Percentiles rank a stretch among this genome's conserved stretches.
phyloP scores from a whole-genome alignment of 192 early-diverging fungal species.

The Backusella macrospora region DNA sequence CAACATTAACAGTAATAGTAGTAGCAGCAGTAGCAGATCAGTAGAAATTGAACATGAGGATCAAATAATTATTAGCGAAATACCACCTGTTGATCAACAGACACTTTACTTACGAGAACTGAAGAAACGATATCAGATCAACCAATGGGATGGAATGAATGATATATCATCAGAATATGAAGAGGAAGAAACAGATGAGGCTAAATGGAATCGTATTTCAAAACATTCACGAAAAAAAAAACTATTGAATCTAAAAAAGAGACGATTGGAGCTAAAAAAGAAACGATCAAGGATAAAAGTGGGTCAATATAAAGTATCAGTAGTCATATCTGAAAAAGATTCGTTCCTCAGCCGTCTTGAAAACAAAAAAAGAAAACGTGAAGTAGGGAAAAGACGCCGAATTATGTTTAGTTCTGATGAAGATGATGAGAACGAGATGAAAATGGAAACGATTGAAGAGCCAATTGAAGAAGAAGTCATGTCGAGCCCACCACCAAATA shows the following conservation, averaged over 20 bases:
- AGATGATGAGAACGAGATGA: not conserved
- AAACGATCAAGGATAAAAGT: not conserved
- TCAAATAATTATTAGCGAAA: constrained; percentile 13
- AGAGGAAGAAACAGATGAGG: not conserved
- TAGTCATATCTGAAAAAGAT: not conserved
- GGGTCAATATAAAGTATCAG: not conserved
- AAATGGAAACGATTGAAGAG: not conserved
- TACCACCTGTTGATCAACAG: constrained; percentile 11
- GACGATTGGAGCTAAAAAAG: not conserved
- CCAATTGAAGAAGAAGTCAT: not conserved
- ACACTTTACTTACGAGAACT: not conserved
- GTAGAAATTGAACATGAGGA: constrained; percentile 21
- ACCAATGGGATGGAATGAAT: constrained; percentile 33
- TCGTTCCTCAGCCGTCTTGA: not conserved
- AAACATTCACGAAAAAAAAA: not conserved
- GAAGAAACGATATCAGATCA: not conserved
- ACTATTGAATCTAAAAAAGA: not conserved
- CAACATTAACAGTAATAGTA: not conserved
- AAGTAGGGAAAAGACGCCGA: not conserved
- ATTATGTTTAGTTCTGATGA: not conserved
- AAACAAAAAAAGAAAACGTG: not conserved
- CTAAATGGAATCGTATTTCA: not conserved
- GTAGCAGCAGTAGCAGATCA: not conserved
- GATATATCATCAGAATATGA: not conserved
- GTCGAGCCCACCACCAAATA: not conserved